Percentiles rank a stretch among this genome's conserved stretches.
Conservation (phyloP, 768 basidiomycete species). For the Rubroboletus pulcherrimus region DNA sequence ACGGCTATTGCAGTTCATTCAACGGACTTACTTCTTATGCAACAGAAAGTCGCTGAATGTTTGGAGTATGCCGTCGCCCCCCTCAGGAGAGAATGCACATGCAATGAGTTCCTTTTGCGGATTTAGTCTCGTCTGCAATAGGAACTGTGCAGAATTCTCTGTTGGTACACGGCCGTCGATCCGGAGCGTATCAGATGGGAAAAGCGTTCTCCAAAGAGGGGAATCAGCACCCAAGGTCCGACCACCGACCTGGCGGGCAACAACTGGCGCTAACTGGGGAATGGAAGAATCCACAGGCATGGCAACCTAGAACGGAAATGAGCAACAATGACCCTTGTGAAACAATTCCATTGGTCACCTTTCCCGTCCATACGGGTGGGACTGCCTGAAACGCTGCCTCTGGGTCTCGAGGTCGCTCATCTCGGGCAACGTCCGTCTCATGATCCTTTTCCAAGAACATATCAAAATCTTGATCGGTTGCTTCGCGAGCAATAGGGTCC, state of each 20-base stretch:
- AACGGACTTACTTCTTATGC: constrained; percentile 59
- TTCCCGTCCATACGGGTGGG: constrained; percentile 70
- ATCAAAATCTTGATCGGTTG: constrained; percentile 81
- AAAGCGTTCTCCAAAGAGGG: constrained; percentile 69
- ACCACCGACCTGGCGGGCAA: constrained; percentile 80
- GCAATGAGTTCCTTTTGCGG: constrained; percentile 75
- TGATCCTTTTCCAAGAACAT: constrained; percentile 72
- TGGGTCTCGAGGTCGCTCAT: constrained; percentile 34
- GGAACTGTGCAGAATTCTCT: constrained; percentile 71
- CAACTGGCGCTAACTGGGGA: constrained; percentile 61
- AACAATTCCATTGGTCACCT: constrained; percentile 41
- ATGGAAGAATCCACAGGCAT: constrained; percentile 77
- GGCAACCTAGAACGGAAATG: constrained; percentile 47
- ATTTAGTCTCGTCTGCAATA: constrained; percentile 76
- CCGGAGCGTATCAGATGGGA: constrained; percentile 63
- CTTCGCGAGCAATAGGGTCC: constrained; percentile 35
- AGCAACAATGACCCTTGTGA: constrained; percentile 3
- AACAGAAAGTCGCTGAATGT: constrained; percentile 64
- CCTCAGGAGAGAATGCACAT: constrained; percentile 63
- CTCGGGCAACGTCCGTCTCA: constrained; percentile 29
- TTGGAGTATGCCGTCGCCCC: constrained; percentile 47
- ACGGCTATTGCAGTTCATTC: constrained; percentile 5
- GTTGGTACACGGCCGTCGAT: constrained; percentile 85
- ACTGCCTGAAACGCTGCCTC: constrained; percentile 52
- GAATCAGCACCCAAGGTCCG: constrained; percentile 54